Evolutionary conservation across 129 eudicot species (phyloP).

Genomic region (Chrysanthemum makinoi): DNA sequence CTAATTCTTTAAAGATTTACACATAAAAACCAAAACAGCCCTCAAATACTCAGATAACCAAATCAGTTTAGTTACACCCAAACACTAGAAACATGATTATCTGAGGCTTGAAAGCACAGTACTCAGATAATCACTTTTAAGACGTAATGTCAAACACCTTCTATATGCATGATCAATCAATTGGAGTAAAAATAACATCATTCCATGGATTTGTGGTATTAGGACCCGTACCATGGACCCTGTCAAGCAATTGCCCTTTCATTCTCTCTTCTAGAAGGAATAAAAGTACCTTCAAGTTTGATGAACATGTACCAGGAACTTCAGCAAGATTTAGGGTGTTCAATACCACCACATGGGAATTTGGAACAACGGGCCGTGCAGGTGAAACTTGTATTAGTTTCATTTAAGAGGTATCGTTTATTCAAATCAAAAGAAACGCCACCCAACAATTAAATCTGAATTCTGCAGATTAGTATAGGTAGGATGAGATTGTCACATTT

Average conservation of each 20-base stretch:
- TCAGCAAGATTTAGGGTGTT: slow-evolving; percentile 71
- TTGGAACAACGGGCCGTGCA: slow-evolving; percentile 91
- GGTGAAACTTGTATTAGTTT: slow-evolving; percentile 36
- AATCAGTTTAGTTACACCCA: neutral
- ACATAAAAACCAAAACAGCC: no score
- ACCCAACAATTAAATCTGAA: neutral
- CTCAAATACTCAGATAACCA: neutral
- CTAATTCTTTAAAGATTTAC: neutral
- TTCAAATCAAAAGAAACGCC: neutral
- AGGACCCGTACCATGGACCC: slow-evolving; percentile 99
- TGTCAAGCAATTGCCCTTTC: slow-evolving; percentile 99
- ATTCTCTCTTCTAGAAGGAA: slow-evolving; percentile 81
- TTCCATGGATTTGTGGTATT: slow-evolving; percentile 7
- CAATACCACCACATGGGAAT: slow-evolving; percentile 86
- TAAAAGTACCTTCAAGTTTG: slow-evolving; percentile 87
- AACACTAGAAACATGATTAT: neutral
- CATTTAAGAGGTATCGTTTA: neutral
- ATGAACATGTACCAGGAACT: slow-evolving; percentile 88
- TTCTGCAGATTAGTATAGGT: no score
- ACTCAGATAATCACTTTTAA: neutral
- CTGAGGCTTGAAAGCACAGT: neutral
- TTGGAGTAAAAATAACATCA: neutral
- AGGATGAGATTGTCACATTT: no score
- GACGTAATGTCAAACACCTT: neutral
- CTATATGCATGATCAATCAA: neutral